Conservation (phyloP, 352 stramenopile species). For the Elongisporangium prolatum region DNA sequence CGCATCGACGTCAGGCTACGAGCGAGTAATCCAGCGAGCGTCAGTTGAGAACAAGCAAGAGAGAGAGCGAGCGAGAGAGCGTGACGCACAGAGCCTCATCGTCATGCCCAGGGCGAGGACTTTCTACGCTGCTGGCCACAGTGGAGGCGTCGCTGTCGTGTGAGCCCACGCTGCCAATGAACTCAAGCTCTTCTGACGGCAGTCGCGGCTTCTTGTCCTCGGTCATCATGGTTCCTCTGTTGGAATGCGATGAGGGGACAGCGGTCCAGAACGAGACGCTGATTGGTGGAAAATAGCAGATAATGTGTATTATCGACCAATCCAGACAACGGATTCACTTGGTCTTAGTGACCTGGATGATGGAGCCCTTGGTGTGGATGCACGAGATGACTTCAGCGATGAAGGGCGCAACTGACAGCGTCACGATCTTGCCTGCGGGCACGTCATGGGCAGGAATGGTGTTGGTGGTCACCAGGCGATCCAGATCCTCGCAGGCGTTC, state of each 20-base stretch:
- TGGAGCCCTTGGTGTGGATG: conserved; percentile 85
- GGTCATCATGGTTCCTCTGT: conserved; percentile 34
- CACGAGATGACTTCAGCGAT: conserved; percentile 87
- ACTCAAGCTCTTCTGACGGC: conserved; percentile 62
- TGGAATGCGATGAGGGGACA: neutral
- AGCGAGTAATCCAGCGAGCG: neutral
- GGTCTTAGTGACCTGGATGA: conserved; percentile 77
- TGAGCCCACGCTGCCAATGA: conserved; percentile 62
- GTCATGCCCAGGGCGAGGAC: conserved; percentile 26
- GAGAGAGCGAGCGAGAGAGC: neutral
- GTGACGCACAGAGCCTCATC: conserved; percentile 56
- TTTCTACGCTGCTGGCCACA: conserved; percentile 2
- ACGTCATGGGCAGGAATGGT: conserved; percentile 59
- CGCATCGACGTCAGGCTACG: conserved; percentile 61
- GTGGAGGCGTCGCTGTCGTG: conserved; percentile 9
- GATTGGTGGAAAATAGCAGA: conserved; percentile 19
- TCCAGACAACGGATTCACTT: conserved; percentile 29
- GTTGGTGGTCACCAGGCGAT: conserved; percentile 84
- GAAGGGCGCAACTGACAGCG: conserved; percentile 81
- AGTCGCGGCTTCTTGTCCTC: conserved; percentile 45
- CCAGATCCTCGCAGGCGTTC: conserved; percentile 66
- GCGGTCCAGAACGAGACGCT: neutral
- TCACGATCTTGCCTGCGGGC: conserved; percentile 69
- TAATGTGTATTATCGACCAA: conserved; percentile 10
- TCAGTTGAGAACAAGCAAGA: neutral